Conservation (phyloP, 164 flowering plant species). For the Umbilicus rupestris region DNA sequence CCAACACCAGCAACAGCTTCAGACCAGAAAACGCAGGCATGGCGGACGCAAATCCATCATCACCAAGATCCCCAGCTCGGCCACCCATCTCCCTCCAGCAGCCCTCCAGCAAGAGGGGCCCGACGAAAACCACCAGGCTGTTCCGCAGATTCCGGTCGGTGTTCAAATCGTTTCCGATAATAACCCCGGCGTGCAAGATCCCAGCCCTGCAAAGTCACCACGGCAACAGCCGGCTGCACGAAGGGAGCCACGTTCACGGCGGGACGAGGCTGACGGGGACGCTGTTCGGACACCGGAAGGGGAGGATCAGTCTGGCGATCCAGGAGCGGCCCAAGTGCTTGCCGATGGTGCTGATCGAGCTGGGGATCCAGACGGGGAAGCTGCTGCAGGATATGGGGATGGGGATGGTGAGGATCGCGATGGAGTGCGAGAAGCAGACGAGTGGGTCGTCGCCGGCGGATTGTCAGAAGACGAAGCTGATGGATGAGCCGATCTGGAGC, state of each 20-base stretch:
- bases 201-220: conserved; percentile 21
- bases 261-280: conserved; percentile 61
- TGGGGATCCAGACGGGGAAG: conserved; percentile 50
- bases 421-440: conserved; percentile 58
- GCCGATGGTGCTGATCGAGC: conserved; percentile 60
- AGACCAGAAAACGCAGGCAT: background rate
- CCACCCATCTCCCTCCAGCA: conserved; percentile 29
- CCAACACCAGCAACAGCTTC: background rate
- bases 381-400: conserved; percentile 64
- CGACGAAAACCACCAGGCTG: conserved; percentile 22
- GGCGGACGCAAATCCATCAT: conserved; percentile 7
- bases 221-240: conserved; percentile 16
- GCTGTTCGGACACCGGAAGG: conserved; percentile 56
- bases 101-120: conserved; percentile 23
- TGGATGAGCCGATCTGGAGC: conserved; percentile 74
- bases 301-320: conserved; percentile 46
- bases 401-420: conserved; percentile 63
- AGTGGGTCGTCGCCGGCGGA: conserved; percentile 1
- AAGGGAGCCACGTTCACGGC: conserved; percentile 27
- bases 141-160: conserved; percentile 42
- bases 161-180: conserved; percentile 61
- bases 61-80: conserved; percentile 4
- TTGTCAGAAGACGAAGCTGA: conserved; percentile 26
- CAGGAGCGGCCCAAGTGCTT: conserved; percentile 53
- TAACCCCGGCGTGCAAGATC: conserved; percentile 43